These are phyloP conservation scores for Lentinus brumalis DNA, from an alignment of 768 basidiomycete species.

Conservation along the genomic window DNA sequence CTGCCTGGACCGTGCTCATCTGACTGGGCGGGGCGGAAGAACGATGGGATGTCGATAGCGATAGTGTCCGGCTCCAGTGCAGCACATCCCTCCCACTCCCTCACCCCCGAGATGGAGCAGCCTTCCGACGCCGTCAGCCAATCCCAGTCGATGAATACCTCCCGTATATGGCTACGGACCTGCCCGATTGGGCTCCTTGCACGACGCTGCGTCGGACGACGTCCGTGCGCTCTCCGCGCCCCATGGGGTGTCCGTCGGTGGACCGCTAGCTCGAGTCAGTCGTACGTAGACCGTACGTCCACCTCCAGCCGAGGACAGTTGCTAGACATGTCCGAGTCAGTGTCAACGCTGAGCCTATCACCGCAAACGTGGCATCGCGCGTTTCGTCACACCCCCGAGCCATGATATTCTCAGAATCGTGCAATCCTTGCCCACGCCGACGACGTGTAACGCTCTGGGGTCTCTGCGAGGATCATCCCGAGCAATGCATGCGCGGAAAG, in stretches of 20 bases:
- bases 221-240: too few relatives aligned
- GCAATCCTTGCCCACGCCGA: not conserved
- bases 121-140: too few relatives aligned
- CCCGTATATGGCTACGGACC: not conserved
- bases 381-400: not conserved
- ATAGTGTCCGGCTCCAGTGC: not conserved
- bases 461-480: not conserved
- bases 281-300: not conserved
- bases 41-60: conserved; percentile 18
- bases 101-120: not conserved
- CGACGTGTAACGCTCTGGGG: not conserved
- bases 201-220: too few relatives aligned
- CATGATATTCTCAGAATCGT: not conserved
- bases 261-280: not conserved
- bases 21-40: conserved; percentile 13
- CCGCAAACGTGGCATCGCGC: not conserved
- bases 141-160: too few relatives aligned
- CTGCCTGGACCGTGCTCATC: conserved; percentile 22
- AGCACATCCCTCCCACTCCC: not conserved
- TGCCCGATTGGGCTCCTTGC: not conserved
- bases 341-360: not conserved
- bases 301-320: not conserved
- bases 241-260: too few relatives aligned
- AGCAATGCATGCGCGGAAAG: not conserved
- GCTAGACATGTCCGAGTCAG: not conserved